phyloP scores from a whole-genome alignment of 352 stramenopile genomes.

The Globisporangium iwayamae region DNA sequence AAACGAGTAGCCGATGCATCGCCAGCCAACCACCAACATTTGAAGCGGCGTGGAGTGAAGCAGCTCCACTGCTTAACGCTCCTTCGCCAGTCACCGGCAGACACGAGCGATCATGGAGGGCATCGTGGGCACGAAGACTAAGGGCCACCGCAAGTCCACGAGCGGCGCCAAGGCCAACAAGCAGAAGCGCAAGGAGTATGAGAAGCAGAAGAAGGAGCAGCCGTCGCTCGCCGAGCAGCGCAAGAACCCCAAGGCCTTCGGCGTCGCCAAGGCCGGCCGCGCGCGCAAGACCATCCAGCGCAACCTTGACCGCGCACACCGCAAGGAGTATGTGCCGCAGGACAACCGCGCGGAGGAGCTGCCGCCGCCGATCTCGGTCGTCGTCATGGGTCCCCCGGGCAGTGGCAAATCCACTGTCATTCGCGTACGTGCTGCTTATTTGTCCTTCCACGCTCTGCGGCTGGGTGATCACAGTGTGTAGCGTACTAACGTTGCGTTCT shows the following conservation, averaged over 20 bases:
- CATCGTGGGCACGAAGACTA: conserved; percentile 36
- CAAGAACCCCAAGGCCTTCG: conserved; percentile 97
- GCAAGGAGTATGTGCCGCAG: conserved; percentile 96
- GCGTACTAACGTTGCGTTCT: no score
- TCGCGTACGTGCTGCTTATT: conserved; percentile 35
- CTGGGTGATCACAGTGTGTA: neutral
- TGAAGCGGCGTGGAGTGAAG: conserved; percentile 13
- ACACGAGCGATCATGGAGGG: conserved; percentile 18
- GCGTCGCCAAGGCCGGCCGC: conserved; percentile 93
- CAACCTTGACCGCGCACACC: conserved; percentile 96
- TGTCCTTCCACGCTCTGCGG: neutral
- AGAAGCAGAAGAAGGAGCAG: conserved; percentile 81
- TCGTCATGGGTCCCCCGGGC: conserved; percentile 96
- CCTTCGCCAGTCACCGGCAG: neutral
- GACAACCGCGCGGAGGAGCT: conserved; percentile 80
- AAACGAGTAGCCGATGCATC: neutral
- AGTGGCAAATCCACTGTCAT: conserved; percentile 99
- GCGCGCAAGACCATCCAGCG: conserved; percentile 97
- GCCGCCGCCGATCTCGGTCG: conserved; percentile 93
- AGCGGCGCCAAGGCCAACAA: conserved; percentile 92
- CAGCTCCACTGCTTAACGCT: neutral
- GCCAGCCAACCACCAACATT: neutral
- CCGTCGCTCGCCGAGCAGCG: conserved; percentile 87
- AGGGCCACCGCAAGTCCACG: conserved; percentile 84
- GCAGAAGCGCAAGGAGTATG: conserved; percentile 91